Evolutionary conservation across 805 yeast species (phyloP), one percentile per base, ranked within the genome.

Genomic region (Cyberlindnera amylophila): DNA sequence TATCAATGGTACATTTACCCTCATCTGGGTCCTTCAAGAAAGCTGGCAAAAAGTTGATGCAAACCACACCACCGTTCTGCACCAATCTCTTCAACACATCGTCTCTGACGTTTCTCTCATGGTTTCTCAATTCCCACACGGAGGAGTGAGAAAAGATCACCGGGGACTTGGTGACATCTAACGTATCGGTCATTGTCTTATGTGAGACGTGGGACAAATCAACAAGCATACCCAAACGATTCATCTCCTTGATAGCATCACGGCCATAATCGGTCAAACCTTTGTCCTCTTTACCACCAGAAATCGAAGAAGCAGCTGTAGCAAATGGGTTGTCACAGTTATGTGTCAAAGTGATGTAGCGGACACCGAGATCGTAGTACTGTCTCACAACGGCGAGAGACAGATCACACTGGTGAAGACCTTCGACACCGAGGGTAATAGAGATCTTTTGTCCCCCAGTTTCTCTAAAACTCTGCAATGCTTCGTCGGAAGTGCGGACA

Each of bases 261-360:
- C 37, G 52, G 12, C 79, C 80, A 42, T 46, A 67, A 0, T 58
- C 57, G 15, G 74, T 60, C 38, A 75, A 54, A 0, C 79, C 80
- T 10, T 52, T 49, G 49, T 74, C 80, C 7, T 61, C 64, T 32
- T 62, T 59, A 1, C 79, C 79, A 15, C 65, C 76, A 14, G 71
- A 50, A 5, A 69, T 65, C 0, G 75, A 65, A 5, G 73, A 64
- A 7, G 79, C 79, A 11, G 80, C 76, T 12, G 78, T 74, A 2
- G 80, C 79, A 57, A 73, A 75, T 5, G 80, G 79, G 46, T 75
- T 75, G 48, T 75, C 79, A 57, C 80, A 74, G 51, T 75, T 75
- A 45, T 75, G 80, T 0, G 80, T 75, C 39, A 75, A 53, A 0
- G 81, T 75, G 32, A 73, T 69, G 52, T 75, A 75, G 28, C 79